These are phyloP conservation scores for Amylocarpus encephaloides DNA, from an alignment of 2,329 filamentous ascomycete species.

Conservation along the genomic window DNA sequence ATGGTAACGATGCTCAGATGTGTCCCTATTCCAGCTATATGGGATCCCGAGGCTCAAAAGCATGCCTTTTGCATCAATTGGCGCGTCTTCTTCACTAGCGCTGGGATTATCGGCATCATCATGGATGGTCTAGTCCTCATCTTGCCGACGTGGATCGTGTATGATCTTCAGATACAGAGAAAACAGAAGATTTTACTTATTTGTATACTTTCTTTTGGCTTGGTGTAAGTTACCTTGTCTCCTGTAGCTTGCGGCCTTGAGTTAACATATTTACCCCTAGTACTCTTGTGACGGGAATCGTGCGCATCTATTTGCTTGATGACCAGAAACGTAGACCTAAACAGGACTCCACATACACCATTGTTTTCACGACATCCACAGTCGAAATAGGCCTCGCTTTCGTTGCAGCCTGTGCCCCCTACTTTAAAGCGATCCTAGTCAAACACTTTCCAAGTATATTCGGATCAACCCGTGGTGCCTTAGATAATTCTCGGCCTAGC, in stretches of 20 bases:
- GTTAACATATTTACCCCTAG: background rate
- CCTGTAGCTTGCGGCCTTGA: too few species aligned
- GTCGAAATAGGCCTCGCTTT: conserved; percentile 11
- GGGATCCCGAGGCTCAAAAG: conserved; percentile 2
- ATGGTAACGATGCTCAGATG: conserved; percentile 1
- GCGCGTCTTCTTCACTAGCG: conserved; percentile 4
- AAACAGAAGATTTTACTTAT: conserved; percentile 11
- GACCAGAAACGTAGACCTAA: background rate
- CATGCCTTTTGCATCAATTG: conserved; percentile 11
- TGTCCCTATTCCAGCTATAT: conserved; percentile 10
- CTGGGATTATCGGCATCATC: conserved; percentile 1
- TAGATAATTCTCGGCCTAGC: too few species aligned
- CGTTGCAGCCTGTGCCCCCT: conserved; percentile 9
- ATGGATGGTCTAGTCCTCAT: conserved; percentile 10
- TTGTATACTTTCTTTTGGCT: conserved; percentile 2
- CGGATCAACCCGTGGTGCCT: background rate
- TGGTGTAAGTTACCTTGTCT: conserved; percentile 2
- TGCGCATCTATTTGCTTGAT: conserved; percentile 1
- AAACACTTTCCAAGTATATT: background rate
- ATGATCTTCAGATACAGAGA: conserved; percentile 8
- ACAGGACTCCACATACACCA: background rate
- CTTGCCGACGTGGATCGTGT: conserved; percentile 15
- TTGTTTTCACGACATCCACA: conserved; percentile 7
- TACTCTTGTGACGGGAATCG: conserved; percentile 1
- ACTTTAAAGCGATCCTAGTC: conserved; percentile 4